Evolutionary conservation across 1,284 basidiomycete species (phyloP), one percentile per base, ranked within the genome.

Genomic region (Tilletia indica): DNA sequence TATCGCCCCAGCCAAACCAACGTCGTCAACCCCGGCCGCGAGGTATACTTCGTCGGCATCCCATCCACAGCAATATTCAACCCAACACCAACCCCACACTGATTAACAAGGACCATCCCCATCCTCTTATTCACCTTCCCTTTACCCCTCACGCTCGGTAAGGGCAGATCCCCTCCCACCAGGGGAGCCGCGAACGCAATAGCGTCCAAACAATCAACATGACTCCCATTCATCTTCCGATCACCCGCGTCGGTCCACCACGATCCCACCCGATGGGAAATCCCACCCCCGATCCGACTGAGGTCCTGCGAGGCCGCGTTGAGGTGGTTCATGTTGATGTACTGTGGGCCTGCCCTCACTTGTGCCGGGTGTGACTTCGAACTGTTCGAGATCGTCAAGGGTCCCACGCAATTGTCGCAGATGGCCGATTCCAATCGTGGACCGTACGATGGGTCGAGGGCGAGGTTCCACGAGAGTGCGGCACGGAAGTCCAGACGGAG

Each of bases 401-500:
- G 68, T 4, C 77, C 78, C 1, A 73, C 72, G 69, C 79, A 80
- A 9, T 74, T 67, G 6, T 58, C 45, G 71, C 79, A 80, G 69
- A 78, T 76, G 12, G 73, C 71, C n/a, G 39, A 45, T 12, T 64
- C 12, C 39, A 79, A 74, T n/a, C 72, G 72, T 0, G 79, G 79
- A 4, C 77, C 79, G 38, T 70, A 72, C 1, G 66, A 71, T 11
- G 19, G 25, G 49, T 80, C 74, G 4, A 80, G 71, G 0, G 79
- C 79, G 3, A 78, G 47, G 56, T 80, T 80, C 79, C 79, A 80
- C 45, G 74, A 70, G 16, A 80, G 42, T 5, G 77, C 25, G 16
- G 72, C 70, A 12, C 72, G 64, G 25, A 36, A 16, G 34, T 77
- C 73, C 42, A 71, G 70, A 5, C 16, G 2, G 25, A 48, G 14